Conservation (phyloP, 1,139 yeast genomes). For the Petasospora rhodanensis region DNA sequence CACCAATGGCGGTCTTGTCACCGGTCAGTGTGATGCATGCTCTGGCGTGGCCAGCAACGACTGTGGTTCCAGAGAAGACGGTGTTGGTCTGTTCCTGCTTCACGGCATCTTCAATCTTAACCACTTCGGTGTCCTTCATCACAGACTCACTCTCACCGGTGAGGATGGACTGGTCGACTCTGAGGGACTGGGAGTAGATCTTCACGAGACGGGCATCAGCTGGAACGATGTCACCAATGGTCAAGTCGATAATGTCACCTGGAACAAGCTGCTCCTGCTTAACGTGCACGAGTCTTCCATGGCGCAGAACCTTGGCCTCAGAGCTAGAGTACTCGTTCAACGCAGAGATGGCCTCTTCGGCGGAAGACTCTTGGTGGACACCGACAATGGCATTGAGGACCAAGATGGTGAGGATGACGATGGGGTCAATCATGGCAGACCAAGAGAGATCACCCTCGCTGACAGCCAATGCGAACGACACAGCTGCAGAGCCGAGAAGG, state of each 20-base stretch:
- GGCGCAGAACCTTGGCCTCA: conserved; percentile 42
- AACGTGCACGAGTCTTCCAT: conserved; percentile 34
- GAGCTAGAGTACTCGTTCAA: conserved; percentile 35
- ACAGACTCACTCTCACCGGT: conserved; percentile 66
- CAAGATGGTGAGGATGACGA: conserved; percentile 34
- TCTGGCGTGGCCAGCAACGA: conserved; percentile 70
- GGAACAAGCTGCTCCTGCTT: conserved; percentile 55
- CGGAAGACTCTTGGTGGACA: conserved; percentile 37
- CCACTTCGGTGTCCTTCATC: conserved; percentile 37
- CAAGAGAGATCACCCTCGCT: conserved; percentile 28
- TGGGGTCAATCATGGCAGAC: conserved; percentile 35
- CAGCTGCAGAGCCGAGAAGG: conserved; percentile 34
- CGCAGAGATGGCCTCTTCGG: conserved; percentile 38
- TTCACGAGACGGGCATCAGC: conserved; percentile 66
- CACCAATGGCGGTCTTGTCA: conserved; percentile 69
- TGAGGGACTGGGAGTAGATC: conserved; percentile 51
- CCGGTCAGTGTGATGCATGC: conserved; percentile 69
- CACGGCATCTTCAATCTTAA: conserved; percentile 34
- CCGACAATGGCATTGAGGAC: conserved; percentile 39
- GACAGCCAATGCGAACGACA: conserved; percentile 34
- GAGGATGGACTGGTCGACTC: conserved; percentile 72
- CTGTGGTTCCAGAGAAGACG: conserved; percentile 57
- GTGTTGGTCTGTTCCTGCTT: conserved; percentile 29
- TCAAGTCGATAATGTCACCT: conserved; percentile 63
- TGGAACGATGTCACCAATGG: conserved; percentile 75